Evolutionary conservation across 75 land plant species (phyloP), one percentile per base, ranked within the genome.

Genomic region (Gnetum montanum): DNA sequence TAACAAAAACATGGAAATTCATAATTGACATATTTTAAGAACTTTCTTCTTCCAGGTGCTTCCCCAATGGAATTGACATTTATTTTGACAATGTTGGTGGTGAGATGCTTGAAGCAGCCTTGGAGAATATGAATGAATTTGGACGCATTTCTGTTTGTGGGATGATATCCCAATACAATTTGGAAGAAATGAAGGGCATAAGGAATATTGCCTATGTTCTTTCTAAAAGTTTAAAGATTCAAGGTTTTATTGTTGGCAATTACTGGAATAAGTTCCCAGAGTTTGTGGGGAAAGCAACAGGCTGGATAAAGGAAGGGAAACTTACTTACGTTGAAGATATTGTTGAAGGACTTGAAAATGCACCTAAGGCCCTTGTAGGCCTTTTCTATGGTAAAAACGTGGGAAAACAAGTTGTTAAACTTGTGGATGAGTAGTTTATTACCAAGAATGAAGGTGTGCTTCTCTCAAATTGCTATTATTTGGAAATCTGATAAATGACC

Each of bases 61-160:
- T 76, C 31, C 84, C 13, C 43, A 73, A 47, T 80, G 84, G 3
- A 76, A 76, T 30, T 80, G n/a, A 81, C 33, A 49, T 81, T 29
- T 81, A 81, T 58, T 76, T 76, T 45, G 85, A 81, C 46, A 77
- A 81, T 54, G 85, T 77, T 29, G 81, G 81, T 15, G 82, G 82
- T 13, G 40, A 52, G 6, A 79, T 79, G 70, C 74, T 79, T 19
- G 82, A 74, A 30, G 74, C 82, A 31, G 82, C 66, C 23, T 70
- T 79, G 2, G 50, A 61, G 8, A 69, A 79, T 51, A 74, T 79
- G 68, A 74, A 71, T 8, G 8, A 38, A 30, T 43, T 54, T 52
- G 82, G 73, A 43, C 64, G 82, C 6, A 74, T 79, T 23, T 46
- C 70, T 6, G 66, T 29, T 8, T 69, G 74, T 29, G 82, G 82